Evolutionary conservation across 2,329 filamentous ascomycete species (phyloP), one percentile per base, ranked within the genome.

Genomic region (Calycina herbarum): DNA sequence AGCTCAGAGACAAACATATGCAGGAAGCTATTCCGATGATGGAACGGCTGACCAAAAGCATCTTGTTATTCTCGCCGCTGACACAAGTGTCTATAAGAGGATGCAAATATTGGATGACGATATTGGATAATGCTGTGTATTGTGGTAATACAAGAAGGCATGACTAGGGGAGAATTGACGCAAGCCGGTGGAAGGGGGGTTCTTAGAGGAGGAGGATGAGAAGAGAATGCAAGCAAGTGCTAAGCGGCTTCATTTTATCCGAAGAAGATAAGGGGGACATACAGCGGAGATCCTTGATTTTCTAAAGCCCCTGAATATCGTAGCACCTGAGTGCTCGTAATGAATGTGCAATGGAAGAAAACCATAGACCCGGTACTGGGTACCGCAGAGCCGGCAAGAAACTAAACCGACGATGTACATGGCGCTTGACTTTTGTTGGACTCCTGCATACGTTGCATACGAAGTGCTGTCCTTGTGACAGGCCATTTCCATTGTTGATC

Each of bases 131-230:
- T 61, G 59, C 11, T 48, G 27, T 20, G 15, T 24, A 20, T n/a
- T 20, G 59, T 13, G 59, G 59, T 40, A 61, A 61, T 61, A 61
- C 59, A 45, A 42, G 27, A 31, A 61, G 40, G 6, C 40, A 31
- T 24, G 59, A 48, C 59, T 31, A 45, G 59, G 59, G 48, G 48
- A 54, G 45, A 10, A 10, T 27, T n/a, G 35, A 42, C 24, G 24
- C 59, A 31, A 24, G 27, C 27, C 15, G 17, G 29, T 61, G 42
- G 8, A 54, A 51, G 6, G 20, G 20, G 20, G 3, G 3, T 5
- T 27, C 20, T 54, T 13, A 27, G 10, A 24, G 13, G 20, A 5
- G n/a, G 13, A 13, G 20, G 48, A 27, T 27, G 10, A 1, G 48
- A 54, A 3, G 48, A 24, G 48, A 27, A 13, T 11, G 48, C 15